Evolutionary conservation across 129 eudicot species (phyloP).

Genomic region (Centrapalus pauciflorus): DNA sequence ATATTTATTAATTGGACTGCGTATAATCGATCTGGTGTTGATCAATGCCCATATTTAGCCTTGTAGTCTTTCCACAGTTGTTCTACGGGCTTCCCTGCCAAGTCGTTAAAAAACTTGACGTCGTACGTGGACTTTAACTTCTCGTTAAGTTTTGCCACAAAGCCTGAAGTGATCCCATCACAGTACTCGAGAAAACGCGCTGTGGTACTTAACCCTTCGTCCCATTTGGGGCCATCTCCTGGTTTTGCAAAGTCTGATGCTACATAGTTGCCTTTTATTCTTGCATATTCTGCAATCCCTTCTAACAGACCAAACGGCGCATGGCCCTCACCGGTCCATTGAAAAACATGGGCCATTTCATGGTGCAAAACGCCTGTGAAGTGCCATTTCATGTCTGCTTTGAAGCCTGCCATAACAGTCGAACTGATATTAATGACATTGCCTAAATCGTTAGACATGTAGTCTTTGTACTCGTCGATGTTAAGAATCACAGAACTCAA

Average conservation of each 20-base stretch:
- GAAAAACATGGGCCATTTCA: conserved; percentile 25
- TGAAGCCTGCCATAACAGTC: too few species aligned
- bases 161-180: too few species aligned
- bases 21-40: too few species aligned
- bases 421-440: conserved; percentile 17
- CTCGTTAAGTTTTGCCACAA: neutral
- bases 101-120: neutral
- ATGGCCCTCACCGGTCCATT: conserved; percentile 5
- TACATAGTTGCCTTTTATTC: neutral
- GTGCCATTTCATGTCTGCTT: too few species aligned
- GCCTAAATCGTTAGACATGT: too few species aligned
- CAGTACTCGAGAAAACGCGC: conserved; percentile 14
- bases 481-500: neutral
- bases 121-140: neutral
- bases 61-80: conserved; percentile 5
- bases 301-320: neutral
- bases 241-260: neutral
- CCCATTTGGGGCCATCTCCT: conserved; percentile 2
- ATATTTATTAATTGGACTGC: too few species aligned
- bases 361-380: conserved; percentile 18
- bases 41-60: neutral
- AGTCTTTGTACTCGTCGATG: neutral
- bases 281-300: conserved; percentile 8
- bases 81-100: neutral
- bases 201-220: neutral